Percentiles rank a stretch among this genome's conserved stretches.
phyloP scores from a whole-genome alignment of 805 yeast species.

The Kuraishia hungarica region DNA sequence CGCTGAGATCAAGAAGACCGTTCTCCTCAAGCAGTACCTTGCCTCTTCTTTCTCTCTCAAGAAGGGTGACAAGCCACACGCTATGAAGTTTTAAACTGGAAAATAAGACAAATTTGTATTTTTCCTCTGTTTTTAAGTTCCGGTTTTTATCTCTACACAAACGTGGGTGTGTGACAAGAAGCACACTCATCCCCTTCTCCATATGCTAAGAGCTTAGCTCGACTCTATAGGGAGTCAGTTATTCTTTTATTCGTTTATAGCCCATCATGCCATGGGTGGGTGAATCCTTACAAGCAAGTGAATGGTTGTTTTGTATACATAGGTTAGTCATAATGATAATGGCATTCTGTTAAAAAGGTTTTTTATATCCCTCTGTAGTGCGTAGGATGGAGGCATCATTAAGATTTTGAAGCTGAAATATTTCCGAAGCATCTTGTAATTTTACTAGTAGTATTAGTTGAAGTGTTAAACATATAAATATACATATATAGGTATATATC shows the following conservation, averaged over 20 bases:
- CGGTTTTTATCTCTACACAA: neutral
- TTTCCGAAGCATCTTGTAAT: too few relatives aligned
- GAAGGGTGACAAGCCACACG: constrained; percentile 98
- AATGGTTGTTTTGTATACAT: neutral
- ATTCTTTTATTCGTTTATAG: neutral
- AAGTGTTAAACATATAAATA: too few relatives aligned
- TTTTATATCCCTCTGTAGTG: too few relatives aligned
- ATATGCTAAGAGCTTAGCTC: neutral
- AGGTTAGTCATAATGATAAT: neutral
- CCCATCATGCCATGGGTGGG: neutral
- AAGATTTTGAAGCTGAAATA: too few relatives aligned
- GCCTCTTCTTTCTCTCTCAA: constrained; percentile 93
- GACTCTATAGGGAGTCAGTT: neutral
- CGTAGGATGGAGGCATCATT: too few relatives aligned
- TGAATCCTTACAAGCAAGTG: neutral
- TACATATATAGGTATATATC: too few relatives aligned
- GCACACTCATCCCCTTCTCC: neutral
- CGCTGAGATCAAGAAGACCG: constrained; percentile 93
- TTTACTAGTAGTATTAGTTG: too few relatives aligned
- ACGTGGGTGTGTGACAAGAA: neutral
- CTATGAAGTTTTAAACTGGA: constrained; percentile 79
- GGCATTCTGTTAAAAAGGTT: neutral
- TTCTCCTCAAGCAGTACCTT: constrained; percentile 93
- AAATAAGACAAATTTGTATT: neutral
- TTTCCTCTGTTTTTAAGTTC: neutral